A percentile compares a stretch with the other conserved stretches of the same genome.
Evolutionary conservation across 1,284 basidiomycete genomes (phyloP).

Genomic region (Mycena sp.): DNA sequence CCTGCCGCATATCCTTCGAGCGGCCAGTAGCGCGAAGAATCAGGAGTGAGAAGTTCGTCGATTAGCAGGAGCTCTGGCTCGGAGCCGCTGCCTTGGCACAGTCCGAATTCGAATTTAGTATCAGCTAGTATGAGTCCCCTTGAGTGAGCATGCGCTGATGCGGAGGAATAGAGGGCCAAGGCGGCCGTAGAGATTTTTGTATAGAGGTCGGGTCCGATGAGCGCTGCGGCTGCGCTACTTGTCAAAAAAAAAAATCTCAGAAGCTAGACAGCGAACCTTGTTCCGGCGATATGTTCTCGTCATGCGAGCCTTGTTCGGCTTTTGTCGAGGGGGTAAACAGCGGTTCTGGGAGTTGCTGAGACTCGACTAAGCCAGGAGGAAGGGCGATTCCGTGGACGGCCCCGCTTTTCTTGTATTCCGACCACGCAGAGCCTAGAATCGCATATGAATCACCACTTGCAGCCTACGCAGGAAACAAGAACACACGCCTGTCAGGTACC

Average conservation of each 20-base stretch:
- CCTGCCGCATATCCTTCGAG: constrained; percentile 80
- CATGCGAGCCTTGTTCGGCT: constrained; percentile 93
- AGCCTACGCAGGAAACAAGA: neutral
- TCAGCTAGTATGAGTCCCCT: constrained; percentile 97
- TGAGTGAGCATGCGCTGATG: constrained; percentile 80
- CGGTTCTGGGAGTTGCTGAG: constrained; percentile 82
- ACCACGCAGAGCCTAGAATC: constrained; percentile 90
- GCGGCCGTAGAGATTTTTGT: constrained; percentile 67
- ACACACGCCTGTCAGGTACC: constrained; percentile 89
- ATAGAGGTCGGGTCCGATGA: constrained; percentile 79
- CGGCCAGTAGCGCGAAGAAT: constrained; percentile 98
- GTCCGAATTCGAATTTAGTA: constrained; percentile 91
- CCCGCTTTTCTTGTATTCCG: constrained; percentile 89
- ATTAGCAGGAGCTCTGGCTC: constrained; percentile 82
- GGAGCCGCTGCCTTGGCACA: constrained; percentile 44
- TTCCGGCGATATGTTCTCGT: constrained; percentile 97
- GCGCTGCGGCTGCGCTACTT: constrained; percentile 58
- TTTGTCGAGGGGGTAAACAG: constrained; percentile 98
- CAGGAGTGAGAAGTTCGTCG: constrained; percentile 96
- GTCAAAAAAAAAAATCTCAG: neutral
- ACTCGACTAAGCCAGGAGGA: constrained; percentile 85
- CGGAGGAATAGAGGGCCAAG: constrained; percentile 78
- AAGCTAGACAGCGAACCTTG: constrained; percentile 62
- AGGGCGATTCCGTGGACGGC: constrained; percentile 91
- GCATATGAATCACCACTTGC: constrained; percentile 3